Percentiles rank a stretch among this genome's conserved stretches.
phyloP scores from a whole-genome alignment of 257 asterid genomes.

The Fraxinus pennsylvanica region DNA sequence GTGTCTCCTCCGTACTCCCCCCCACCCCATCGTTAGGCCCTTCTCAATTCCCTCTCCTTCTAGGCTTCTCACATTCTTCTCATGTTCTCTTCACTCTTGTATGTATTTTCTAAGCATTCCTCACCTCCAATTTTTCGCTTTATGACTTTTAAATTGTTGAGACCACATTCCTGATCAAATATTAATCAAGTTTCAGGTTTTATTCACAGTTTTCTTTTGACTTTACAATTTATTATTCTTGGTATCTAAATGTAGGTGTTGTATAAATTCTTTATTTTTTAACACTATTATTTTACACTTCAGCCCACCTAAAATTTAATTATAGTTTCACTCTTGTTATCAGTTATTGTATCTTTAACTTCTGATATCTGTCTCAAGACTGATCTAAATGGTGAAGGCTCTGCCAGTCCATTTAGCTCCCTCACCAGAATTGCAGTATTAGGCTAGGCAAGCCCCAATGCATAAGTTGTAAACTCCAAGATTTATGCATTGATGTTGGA shows the following conservation, averaged over 20 bases:
- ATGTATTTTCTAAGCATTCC: not conserved
- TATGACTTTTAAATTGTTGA: no score
- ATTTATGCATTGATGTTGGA: not conserved
- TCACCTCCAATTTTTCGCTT: no score
- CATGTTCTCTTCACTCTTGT: not conserved
- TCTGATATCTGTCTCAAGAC: not conserved
- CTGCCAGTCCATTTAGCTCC: not conserved
- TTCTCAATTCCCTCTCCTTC: not conserved
- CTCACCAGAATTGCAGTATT: not conserved
- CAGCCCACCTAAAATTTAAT: not conserved
- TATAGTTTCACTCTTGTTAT: not conserved
- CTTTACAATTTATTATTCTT: no score
- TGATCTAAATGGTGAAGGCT: not conserved
- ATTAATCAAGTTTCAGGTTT: no score
- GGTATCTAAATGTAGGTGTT: no score
- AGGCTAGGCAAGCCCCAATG: not conserved
- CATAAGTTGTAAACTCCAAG: not conserved
- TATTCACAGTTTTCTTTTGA: no score
- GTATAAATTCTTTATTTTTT: no score
- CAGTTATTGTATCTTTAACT: not conserved
- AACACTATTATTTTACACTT: no score
- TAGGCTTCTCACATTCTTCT: not conserved
- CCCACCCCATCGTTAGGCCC: not conserved
- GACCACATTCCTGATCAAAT: no score
- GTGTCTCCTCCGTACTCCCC: no score